Percentiles rank a stretch among this genome's conserved stretches.
These are phyloP conservation scores for Candida qinlingensis DNA, from an alignment of 805 yeast genomes.

Conservation along the genomic window DNA sequence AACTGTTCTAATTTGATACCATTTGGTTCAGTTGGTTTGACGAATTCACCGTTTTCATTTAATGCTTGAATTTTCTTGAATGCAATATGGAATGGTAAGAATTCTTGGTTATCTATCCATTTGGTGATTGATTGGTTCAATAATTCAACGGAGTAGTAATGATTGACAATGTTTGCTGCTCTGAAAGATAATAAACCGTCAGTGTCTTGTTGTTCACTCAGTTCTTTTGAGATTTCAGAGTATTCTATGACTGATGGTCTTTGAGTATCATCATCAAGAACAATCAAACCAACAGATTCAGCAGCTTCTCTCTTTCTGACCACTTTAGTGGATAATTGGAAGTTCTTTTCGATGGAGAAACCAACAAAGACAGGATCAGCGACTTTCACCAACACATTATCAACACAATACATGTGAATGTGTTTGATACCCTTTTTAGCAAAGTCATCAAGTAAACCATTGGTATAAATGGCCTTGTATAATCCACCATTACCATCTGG, in stretches of 20 bases:
- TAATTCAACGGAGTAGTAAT: slow-evolving; percentile 83
- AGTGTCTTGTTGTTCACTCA: slow-evolving; percentile 60
- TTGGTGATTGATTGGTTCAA: slow-evolving; percentile 51
- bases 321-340: slow-evolving; percentile 84
- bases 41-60: slow-evolving; percentile 38
- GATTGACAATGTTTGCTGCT: slow-evolving; percentile 97
- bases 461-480: slow-evolving; percentile 70
- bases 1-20: slow-evolving; percentile 96
- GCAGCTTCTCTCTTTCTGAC: slow-evolving; percentile 86
- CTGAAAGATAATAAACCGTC: slow-evolving; percentile 64
- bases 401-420: slow-evolving; percentile 95
- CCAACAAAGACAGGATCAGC: slow-evolving; percentile 90
- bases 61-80: slow-evolving; percentile 75
- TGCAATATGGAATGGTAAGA: slow-evolving; percentile 92
- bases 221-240: slow-evolving; percentile 75
- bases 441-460: slow-evolving; percentile 67
- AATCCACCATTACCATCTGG: slow-evolving; percentile 99
- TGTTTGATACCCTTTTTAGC: slow-evolving; percentile 67
- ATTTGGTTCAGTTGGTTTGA: slow-evolving; percentile 71
- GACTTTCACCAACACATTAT: slow-evolving; percentile 83
- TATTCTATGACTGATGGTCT: slow-evolving; percentile 92
- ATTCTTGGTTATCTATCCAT: slow-evolving; percentile 64
- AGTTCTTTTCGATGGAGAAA: slow-evolving; percentile 62
- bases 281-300: slow-evolving; percentile 92
- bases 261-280: slow-evolving; percentile 45